Evolutionary conservation across 2,329 filamentous ascomycete genomes (phyloP).

Genomic region (Trichoderma sp.): DNA sequence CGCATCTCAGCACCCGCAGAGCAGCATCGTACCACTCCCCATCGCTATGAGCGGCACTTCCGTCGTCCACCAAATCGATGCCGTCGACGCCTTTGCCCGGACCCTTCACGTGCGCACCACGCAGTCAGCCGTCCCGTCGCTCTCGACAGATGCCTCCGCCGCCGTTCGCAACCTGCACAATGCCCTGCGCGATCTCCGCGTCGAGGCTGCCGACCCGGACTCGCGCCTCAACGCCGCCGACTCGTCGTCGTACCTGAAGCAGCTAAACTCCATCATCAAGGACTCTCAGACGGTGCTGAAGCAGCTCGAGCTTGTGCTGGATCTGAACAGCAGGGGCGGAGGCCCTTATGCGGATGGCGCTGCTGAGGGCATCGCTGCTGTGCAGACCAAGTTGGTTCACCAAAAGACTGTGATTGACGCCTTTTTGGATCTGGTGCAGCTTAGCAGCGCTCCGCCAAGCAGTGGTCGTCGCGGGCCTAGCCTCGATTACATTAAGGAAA

Average conservation of each 20-base stretch:
- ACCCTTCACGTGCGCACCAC: slow-evolving; percentile 59
- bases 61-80: slow-evolving; percentile 54
- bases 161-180: slow-evolving; percentile 59
- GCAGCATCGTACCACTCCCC: neutral
- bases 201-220: slow-evolving; percentile 60
- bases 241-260: slow-evolving; percentile 51
- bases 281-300: slow-evolving; percentile 60
- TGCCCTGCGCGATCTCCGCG: slow-evolving; percentile 60
- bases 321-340: slow-evolving; percentile 47
- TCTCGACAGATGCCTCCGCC: slow-evolving; percentile 54
- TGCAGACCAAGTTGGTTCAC: slow-evolving; percentile 52
- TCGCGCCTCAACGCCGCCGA: slow-evolving; percentile 55
- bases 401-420: slow-evolving; percentile 58
- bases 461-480: slow-evolving; percentile 40
- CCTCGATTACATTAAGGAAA: slow-evolving; percentile 61
- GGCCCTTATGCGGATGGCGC: slow-evolving; percentile 40
- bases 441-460: slow-evolving; percentile 53
- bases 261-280: slow-evolving; percentile 57
- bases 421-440: slow-evolving; percentile 62
- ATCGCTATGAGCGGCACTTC: slow-evolving; percentile 41
- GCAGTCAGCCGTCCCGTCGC: slow-evolving; percentile 48
- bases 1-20: neutral
- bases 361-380: slow-evolving; percentile 47
- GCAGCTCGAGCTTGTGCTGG: slow-evolving; percentile 58
- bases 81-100: slow-evolving; percentile 59